Percentiles rank a stretch among this genome's conserved stretches.
phyloP scores from a whole-genome alignment of 352 stramenopile species.

The Pythium chondricola region DNA sequence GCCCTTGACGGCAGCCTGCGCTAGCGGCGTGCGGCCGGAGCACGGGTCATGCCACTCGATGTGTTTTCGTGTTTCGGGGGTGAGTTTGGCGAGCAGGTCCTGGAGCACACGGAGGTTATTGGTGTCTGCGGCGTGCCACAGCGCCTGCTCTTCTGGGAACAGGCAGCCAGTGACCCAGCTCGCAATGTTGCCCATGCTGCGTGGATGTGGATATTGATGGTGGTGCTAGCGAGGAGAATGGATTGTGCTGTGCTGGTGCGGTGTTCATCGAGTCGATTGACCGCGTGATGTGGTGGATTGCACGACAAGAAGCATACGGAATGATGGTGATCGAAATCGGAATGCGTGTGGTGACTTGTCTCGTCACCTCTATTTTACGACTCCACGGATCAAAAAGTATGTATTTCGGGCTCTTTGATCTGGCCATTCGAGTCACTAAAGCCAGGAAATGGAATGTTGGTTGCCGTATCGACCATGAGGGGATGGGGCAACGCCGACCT shows the following conservation, averaged over 20 bases:
- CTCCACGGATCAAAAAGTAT: no score
- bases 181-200: conserved; percentile 22
- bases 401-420: no score
- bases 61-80: conserved; percentile 11
- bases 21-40: conserved; percentile 21
- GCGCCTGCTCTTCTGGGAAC: conserved; percentile 20
- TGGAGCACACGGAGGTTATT: conserved; percentile 11
- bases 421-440: not conserved
- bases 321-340: conserved; percentile 7
- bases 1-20: conserved; percentile 18
- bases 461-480: not conserved
- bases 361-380: no score
- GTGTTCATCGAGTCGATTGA: not conserved
- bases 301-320: not conserved
- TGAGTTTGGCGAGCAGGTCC: conserved; percentile 12
- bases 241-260: not conserved
- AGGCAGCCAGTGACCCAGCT: conserved; percentile 17
- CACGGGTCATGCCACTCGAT: conserved; percentile 25
- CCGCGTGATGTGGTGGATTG: not conserved
- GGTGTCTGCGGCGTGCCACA: conserved; percentile 21
- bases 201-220: not conserved
- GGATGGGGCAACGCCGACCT: no score
- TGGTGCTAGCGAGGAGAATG: no score
- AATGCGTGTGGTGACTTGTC: not conserved
- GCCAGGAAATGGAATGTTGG: not conserved